A percentile compares a stretch with the other conserved stretches of the same genome.
Evolutionary conservation across 768 basidiomycete species (phyloP).

Genomic region (Dictyophora rubrovolvata): DNA sequence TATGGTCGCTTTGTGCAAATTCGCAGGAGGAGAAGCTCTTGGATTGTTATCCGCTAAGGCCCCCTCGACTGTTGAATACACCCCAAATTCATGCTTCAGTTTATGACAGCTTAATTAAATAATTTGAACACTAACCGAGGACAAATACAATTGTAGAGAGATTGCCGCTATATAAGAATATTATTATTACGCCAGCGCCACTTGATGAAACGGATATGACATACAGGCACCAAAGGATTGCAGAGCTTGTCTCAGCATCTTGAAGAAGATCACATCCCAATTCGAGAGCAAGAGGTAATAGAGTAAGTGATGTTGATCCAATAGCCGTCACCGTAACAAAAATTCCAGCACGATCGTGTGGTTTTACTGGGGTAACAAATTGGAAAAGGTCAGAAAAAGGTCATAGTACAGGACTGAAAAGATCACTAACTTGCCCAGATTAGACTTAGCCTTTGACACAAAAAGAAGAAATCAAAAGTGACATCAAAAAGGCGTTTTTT

Average conservation of each 20-base stretch:
- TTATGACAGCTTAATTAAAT: too few relatives aligned
- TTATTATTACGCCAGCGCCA: not conserved
- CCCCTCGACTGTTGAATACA: conserved; percentile 39
- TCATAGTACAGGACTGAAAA: not conserved
- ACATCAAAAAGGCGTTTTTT: not conserved
- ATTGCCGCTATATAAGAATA: not conserved
- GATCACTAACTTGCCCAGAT: conserved; percentile 64
- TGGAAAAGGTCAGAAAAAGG: conserved; percentile 1
- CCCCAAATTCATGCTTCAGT: not conserved
- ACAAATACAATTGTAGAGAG: not conserved
- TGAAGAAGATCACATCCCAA: conserved; percentile 71
- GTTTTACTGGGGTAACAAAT: conserved; percentile 40
- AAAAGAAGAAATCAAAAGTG: not conserved
- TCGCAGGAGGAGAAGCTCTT: conserved; percentile 55
- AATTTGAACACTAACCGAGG: not conserved
- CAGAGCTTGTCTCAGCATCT: conserved; percentile 68
- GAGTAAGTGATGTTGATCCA: conserved; percentile 51
- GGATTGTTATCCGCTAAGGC: conserved; percentile 51
- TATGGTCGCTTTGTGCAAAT: conserved; percentile 60
- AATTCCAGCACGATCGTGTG: conserved; percentile 39
- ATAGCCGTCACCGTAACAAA: conserved; percentile 61
- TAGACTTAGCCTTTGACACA: conserved; percentile 34
- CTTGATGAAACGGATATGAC: conserved; percentile 17
- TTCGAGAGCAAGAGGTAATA: conserved; percentile 71
- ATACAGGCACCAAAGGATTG: conserved; percentile 66